phyloP scores from a whole-genome alignment of 2,329 filamentous ascomycete genomes.

The Colletotrichum tofieldiae region DNA sequence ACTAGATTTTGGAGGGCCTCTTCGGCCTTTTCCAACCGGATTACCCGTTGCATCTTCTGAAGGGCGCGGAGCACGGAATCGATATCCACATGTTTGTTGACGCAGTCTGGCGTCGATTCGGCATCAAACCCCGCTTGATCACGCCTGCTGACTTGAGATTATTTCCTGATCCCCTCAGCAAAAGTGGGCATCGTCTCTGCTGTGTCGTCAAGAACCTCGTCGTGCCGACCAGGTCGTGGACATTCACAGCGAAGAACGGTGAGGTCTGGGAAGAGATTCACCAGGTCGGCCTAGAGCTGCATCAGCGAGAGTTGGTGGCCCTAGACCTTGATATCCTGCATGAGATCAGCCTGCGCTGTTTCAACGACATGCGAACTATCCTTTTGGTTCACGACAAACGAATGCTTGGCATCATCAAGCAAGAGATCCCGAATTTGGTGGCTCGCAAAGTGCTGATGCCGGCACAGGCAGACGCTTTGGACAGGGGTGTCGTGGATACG shows the following conservation, averaged over 20 bases:
- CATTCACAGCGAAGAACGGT: constrained; percentile 34
- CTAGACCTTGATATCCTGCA: constrained; percentile 52
- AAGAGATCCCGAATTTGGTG: constrained; percentile 52
- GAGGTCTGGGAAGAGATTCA: constrained; percentile 53
- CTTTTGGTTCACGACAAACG: constrained; percentile 60
- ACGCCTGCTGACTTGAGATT: constrained; percentile 53
- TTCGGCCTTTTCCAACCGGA: constrained; percentile 50
- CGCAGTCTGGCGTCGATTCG: constrained; percentile 48
- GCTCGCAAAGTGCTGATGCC: constrained; percentile 47
- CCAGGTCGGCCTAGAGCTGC: constrained; percentile 58
- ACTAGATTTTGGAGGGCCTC: constrained; percentile 52
- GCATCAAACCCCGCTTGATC: constrained; percentile 52
- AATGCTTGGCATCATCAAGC: constrained; percentile 57
- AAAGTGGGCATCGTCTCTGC: constrained; percentile 50
- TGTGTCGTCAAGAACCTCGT: constrained; percentile 44
- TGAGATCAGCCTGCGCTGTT: constrained; percentile 55
- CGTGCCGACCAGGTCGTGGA: constrained; percentile 10
- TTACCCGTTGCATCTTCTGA: constrained; percentile 55
- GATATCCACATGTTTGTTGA: constrained; percentile 58
- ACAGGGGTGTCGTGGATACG: constrained; percentile 53
- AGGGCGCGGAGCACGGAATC: constrained; percentile 55
- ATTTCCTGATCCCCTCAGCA: constrained; percentile 46
- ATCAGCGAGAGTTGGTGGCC: constrained; percentile 54
- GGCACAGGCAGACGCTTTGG: constrained; percentile 48
- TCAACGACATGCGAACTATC: constrained; percentile 59